A percentile compares a stretch with the other conserved stretches of the same genome.
Evolutionary conservation across 2,329 filamentous ascomycete species (phyloP).

Genomic region (Blastomyces silverae): DNA sequence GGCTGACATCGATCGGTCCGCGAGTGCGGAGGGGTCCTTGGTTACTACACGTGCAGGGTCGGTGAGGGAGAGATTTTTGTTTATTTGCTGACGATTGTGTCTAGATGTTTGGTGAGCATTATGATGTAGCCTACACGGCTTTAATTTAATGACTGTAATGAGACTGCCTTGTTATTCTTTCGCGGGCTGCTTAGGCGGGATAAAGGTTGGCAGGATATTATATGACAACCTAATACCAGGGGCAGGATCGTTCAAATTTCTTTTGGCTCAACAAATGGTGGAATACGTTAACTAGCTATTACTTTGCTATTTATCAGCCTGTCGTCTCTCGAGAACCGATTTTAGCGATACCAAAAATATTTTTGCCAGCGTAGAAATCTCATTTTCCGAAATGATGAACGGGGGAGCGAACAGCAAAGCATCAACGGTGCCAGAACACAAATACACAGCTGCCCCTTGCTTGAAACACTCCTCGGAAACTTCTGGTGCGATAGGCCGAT

Average conservation of each 20-base stretch:
- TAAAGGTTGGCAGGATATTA: background rate
- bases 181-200: background rate
- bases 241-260: background rate
- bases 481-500: background rate
- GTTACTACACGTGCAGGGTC: background rate
- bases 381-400: slow-evolving; percentile 11
- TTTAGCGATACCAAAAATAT: slow-evolving; percentile 8
- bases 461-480: slow-evolving; percentile 12
- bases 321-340: slow-evolving; percentile 3
- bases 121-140: background rate
- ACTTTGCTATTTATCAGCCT: slow-evolving; percentile 3
- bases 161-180: background rate
- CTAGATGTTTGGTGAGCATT: background rate
- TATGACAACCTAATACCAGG: background rate
- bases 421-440: slow-evolving; percentile 13
- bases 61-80: slow-evolving; percentile 1
- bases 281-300: background rate
- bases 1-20: background rate
- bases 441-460: slow-evolving; percentile 13
- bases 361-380: slow-evolving; percentile 3
- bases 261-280: background rate
- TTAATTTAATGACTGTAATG: background rate
- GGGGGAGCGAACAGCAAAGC: slow-evolving; percentile 13
- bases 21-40: background rate
- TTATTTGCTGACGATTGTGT: slow-evolving; percentile 7